A percentile compares a stretch with the other conserved stretches of the same genome.
Conservation (phyloP, 495 filamentous ascomycete genomes). For the Penicillium arizonense region DNA sequence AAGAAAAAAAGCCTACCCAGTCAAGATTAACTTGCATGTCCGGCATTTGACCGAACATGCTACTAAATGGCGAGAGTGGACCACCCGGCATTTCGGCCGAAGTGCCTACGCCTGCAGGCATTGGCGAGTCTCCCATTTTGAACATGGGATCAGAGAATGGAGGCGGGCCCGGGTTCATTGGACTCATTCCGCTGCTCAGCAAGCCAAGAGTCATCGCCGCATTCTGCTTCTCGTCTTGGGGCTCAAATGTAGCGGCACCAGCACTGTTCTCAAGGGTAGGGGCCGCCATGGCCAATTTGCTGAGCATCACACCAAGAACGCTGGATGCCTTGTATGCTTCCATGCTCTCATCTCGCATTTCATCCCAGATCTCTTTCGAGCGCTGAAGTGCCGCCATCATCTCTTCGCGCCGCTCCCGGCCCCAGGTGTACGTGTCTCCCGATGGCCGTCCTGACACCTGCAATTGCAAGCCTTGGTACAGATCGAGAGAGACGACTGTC, state of each 20-base stretch:
- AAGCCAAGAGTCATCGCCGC: conserved; percentile 83
- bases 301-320: conserved; percentile 76
- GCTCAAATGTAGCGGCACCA: conserved; percentile 25
- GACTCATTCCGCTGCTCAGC: conserved; percentile 68
- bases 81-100: conserved; percentile 33
- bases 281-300: conserved; percentile 58
- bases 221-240: conserved; percentile 51
- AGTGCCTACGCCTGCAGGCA: conserved; percentile 35
- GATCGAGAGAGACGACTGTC: conserved; percentile 84
- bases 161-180: conserved; percentile 47
- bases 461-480: conserved; percentile 46
- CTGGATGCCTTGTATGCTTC: conserved; percentile 82
- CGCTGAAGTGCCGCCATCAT: conserved; percentile 73
- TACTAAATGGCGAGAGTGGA: conserved; percentile 51
- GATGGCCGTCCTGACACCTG: conserved; percentile 39
- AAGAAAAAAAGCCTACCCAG: conserved; percentile 60
- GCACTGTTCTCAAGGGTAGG: conserved; percentile 24
- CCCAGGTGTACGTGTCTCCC: conserved; percentile 65
- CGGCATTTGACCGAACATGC: conserved; percentile 57
- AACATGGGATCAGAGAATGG: conserved; percentile 30
- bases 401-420: conserved; percentile 64
- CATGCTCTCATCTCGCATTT: conserved; percentile 70
- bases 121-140: conserved; percentile 33
- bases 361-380: conserved; percentile 77
- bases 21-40: conserved; percentile 69